Evolutionary conservation across 78 protist species (phyloP), one percentile per base, ranked within the genome.

Genomic region (Dictyostelium purpureum): DNA sequence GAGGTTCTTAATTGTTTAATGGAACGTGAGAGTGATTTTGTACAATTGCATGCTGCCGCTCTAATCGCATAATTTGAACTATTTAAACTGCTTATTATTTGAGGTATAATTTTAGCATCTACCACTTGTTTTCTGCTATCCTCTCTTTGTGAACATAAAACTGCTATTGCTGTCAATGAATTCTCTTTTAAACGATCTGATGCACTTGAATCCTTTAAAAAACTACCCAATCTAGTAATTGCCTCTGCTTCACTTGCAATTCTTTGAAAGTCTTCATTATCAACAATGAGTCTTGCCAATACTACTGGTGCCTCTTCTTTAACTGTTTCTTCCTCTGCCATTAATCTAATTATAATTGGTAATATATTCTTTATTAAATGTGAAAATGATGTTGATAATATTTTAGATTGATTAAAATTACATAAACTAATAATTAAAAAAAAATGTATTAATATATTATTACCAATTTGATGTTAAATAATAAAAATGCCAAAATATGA

Each of bases 181-280:
- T 88, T 79, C 52, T 81, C 87, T 11, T 67, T 79, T 61, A 73
- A 83, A 45, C 65, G 43, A 5, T 81, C 79, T 11, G 77, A 79
- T 59, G 93, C 49, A 40, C n/a, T 56, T 7, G 61, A 7, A 76
- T 89, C 93, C 51, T 65, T 54, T 26, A 93, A 45, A 65, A 66
- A 93, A 14, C n/a, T 18, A 33, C 77, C 78, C 57, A 93, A 75
- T 54, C 78, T 83, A 38, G 74, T 33, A 28, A 93, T 85, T 3
- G 87, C 82, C 9, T 93, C 96, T 40, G 91, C 78, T 5, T 93
- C 96, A 40, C 81, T 38, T 24, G 96, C 96, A 12, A 80, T 87
- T 57, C 87, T 43, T 40, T 93, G 92, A 18, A 93, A 45, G n/a
- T 69, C 93, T 49, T 93, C 96, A 63, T 37, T 93, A 38, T 93